phyloP scores from a whole-genome alignment of 108 stramenopile genomes.

The Cyclotella kingstonii region DNA sequence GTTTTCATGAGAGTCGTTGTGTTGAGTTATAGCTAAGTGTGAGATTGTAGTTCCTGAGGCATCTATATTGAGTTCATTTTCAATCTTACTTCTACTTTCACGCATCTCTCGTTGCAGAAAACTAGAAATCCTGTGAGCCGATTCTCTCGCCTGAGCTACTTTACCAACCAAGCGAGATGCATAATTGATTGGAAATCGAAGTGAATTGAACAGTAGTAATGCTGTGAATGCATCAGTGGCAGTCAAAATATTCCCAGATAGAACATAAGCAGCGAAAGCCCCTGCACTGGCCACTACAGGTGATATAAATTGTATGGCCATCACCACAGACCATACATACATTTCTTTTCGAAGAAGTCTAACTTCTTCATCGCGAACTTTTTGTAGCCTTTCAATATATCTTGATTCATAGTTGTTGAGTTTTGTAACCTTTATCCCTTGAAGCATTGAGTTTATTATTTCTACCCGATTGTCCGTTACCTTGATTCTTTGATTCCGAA shows the following conservation, averaged over 20 bases:
- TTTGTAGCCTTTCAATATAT: slow-evolving; percentile 51
- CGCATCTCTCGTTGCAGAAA: slow-evolving; percentile 58
- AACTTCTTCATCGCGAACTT: slow-evolving; percentile 54
- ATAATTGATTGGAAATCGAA: slow-evolving; percentile 88
- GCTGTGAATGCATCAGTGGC: slow-evolving; percentile 75
- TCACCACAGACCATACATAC: slow-evolving; percentile 61
- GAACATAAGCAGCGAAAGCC: slow-evolving; percentile 68
- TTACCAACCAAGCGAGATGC: slow-evolving; percentile 72
- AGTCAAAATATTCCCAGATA: slow-evolving; percentile 57
- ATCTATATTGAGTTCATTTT: not conserved
- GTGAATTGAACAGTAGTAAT: slow-evolving; percentile 64
- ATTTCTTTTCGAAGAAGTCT: slow-evolving; percentile 56
- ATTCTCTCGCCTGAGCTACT: slow-evolving; percentile 62
- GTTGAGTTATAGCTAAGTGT: not conserved
- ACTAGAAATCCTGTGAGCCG: slow-evolving; percentile 45
- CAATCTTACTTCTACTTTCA: not conserved
- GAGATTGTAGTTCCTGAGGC: not conserved
- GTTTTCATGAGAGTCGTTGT: too few species aligned
- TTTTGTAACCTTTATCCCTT: slow-evolving; percentile 71
- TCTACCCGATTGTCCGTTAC: slow-evolving; percentile 75
- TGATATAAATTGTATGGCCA: slow-evolving; percentile 72
- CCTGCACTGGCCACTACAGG: slow-evolving; percentile 70
- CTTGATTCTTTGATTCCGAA: slow-evolving; percentile 58
- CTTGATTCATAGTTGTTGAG: slow-evolving; percentile 73
- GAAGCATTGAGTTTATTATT: slow-evolving; percentile 68